A percentile compares a stretch with the other conserved stretches of the same genome.
These are phyloP conservation scores for Tuctoria greenei DNA, from an alignment of 176 grass and related monocot species.

Conservation along the genomic window DNA sequence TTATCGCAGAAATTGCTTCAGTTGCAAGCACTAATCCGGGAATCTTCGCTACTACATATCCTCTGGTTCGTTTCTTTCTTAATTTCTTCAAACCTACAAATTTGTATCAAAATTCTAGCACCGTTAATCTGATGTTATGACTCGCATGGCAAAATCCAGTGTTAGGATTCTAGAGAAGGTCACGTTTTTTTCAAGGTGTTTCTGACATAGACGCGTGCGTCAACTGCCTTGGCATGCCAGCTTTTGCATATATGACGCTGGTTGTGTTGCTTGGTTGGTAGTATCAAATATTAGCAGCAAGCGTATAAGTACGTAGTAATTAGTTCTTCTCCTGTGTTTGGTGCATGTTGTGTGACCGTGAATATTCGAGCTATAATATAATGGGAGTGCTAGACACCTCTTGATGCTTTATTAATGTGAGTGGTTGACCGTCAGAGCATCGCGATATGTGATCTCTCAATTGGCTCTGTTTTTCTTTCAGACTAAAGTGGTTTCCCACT, in stretches of 20 bases:
- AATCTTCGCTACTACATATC: background rate
- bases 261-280: conserved; percentile 19
- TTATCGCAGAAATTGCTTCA: conserved; percentile 43
- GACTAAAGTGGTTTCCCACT: background rate
- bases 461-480: background rate
- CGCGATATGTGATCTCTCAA: background rate
- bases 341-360: background rate
- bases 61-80: background rate
- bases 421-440: background rate
- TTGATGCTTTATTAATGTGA: background rate
- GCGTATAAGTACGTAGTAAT: conserved; percentile 8
- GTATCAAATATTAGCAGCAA: conserved; percentile 25
- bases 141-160: too few species aligned
- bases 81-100: background rate
- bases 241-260: background rate
- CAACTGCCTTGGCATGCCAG: background rate
- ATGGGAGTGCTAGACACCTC: background rate
- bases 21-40: conserved; percentile 15
- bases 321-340: background rate
- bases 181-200: background rate
- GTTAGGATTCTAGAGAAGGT: background rate
- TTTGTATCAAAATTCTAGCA: background rate
- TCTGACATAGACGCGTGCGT: background rate
- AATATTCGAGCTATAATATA: background rate
- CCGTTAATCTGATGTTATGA: background rate